Evolutionary conservation across 2,329 filamentous ascomycete genomes (phyloP).

Genomic region (Albifimbria verrucaria): DNA sequence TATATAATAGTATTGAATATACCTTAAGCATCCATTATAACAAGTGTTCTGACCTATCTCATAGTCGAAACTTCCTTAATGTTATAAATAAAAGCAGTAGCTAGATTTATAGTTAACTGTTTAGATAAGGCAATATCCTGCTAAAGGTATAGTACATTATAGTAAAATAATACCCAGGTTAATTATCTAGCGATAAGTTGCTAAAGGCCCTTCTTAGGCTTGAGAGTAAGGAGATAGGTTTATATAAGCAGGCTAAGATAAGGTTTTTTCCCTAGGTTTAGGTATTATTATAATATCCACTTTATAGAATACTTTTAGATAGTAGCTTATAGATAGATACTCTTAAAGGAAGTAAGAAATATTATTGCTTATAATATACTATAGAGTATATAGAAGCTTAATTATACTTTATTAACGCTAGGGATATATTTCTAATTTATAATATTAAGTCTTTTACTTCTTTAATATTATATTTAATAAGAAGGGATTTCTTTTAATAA

Average conservation of each 20-base stretch:
- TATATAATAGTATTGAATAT: slow-evolving; percentile 13
- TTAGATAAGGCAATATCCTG: slow-evolving; percentile 18
- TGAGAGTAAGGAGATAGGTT: slow-evolving; percentile 21
- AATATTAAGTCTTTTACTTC: slow-evolving; percentile 10
- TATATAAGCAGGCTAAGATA: slow-evolving; percentile 13
- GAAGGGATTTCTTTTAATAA: slow-evolving; percentile 8
- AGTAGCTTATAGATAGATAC: slow-evolving; percentile 12
- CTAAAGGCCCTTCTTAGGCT: no score
- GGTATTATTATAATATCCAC: slow-evolving; percentile 19
- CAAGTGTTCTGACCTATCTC: slow-evolving; percentile 8
- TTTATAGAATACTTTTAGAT: slow-evolving; percentile 15
- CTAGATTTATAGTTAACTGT: slow-evolving; percentile 12
- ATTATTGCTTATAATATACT: slow-evolving; percentile 7
- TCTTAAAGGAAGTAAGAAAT: slow-evolving; percentile 11
- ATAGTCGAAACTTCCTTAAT: slow-evolving; percentile 12
- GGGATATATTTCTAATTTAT: slow-evolving; percentile 14
- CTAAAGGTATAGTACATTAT: slow-evolving; percentile 14
- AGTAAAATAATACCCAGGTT: slow-evolving; percentile 12
- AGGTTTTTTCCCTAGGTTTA: slow-evolving; percentile 17
- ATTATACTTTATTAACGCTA: slow-evolving; percentile 16
- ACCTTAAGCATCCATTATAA: slow-evolving; percentile 14
- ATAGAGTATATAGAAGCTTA: slow-evolving; percentile 10
- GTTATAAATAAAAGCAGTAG: slow-evolving; percentile 13
- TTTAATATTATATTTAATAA: slow-evolving; percentile 8
- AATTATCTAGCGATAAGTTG: slow-evolving; percentile 17